Base-by-base conservation (phyloP, 352 stramenopile genomes). In the Albugo laibachii region DNA sequence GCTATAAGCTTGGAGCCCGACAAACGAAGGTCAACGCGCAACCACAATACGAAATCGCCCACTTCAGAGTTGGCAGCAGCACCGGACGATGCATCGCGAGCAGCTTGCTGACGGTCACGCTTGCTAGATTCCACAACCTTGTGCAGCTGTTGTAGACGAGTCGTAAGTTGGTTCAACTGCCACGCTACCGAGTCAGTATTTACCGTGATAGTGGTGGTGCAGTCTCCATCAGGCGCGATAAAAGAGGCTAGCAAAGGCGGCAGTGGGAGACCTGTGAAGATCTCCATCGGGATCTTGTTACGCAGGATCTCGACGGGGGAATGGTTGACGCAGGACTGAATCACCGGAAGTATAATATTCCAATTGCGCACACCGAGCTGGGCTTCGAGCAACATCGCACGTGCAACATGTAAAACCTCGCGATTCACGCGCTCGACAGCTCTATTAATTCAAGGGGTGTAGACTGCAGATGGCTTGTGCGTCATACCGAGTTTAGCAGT, bases 41-140 rank as follows among this genome's bases (percentile, higher is more conserved):
- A 62, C 51, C 43, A 62, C 0, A 62, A 46, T 2, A 58, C 55
- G 18, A 39, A 58, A 31, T 62, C 55, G 0, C 51, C 51, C 1
- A 53, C 38, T 3, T 15, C 19, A 18, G 50, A 59, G 19, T 53
- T 59, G 24, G 47, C 51, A 11, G 8, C 16, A 43, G 16, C 38
- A 43, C 38, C 8, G 16, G 16, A 24, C 8, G 16, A 24, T 24
- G 38, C 38, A 43, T 24, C 16, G 16, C 20, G 16, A 43, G 38
- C 38, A 24, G 20, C 20, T 24, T 24, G 16, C 3, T 43, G 16
- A 43, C 38, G 38, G 20, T 43, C 16, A 19, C 16, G 8, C 16
- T 19, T 24, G 16, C 16, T 24, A 10, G 38, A 24, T 24, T 24
- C 16, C 38, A 19, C 3, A 43, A 24, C 3, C 38, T 43, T 43